Evolutionary conservation across 164 flowering plant species (phyloP), one percentile per base, ranked within the genome.

Genomic region (Hamamelis virginiana): DNA sequence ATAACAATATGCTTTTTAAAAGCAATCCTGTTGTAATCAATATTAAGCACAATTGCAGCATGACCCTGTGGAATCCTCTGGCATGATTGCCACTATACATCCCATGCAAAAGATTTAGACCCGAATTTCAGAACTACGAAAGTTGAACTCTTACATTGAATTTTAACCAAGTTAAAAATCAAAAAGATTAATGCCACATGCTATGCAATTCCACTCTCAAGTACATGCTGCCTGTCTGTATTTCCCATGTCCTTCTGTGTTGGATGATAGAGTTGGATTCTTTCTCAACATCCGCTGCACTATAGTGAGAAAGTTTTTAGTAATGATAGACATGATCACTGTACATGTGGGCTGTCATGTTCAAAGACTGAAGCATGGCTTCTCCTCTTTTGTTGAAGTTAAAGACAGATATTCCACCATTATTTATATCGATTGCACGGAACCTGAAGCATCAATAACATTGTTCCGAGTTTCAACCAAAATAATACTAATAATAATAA

Each of bases 271-370:
- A 21, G 8, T 28, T 21, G 9, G 58, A 41, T 47, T 69, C 47
- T 50, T 47, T 69, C 38, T 44, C 22, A 48, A 48, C 22, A 28
- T 28, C 11, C 13, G 27, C 8, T 9, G 22, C 15, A 9, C 4
- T 28, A 5, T 9, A 23, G 11, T 3, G 25, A 57, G 18, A 9
- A 45, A 27, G n/a, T n/a, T 55, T 60, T 79, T 74, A 86, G 75
- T 77, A 81, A 16, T 69, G 67, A 60, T 89, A 89, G 0, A 65
- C 27, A 70, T 85, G 86, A 82, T 86, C 89, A 41, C 72, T 78
- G 79, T 86, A 78, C 86, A 87, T 87, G 75, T 89, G 91, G 3
- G 91, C 87, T 4, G 94, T 89, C 91, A 82, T 82, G 64, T 89
- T 89, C 81, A 89, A 72, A 61, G 82, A 72, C 15, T 77, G 80